These are phyloP conservation scores for Trifolium pratense DNA, from an alignment of 306 rosid species.

Conservation along the genomic window DNA sequence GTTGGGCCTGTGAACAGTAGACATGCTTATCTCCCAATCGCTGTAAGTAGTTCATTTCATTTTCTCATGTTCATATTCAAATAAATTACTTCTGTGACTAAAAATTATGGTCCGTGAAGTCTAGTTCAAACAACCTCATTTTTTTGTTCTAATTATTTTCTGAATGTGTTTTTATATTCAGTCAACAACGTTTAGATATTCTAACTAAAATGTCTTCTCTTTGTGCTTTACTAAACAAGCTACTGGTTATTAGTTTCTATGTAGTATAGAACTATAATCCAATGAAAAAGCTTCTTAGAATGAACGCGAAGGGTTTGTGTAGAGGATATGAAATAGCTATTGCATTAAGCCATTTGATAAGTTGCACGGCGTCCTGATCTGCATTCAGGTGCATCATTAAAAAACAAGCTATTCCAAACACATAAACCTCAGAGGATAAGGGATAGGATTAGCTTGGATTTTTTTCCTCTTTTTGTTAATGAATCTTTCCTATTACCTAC, in stretches of 20 bases:
- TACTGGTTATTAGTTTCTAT: not conserved
- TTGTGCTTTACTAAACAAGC: not conserved
- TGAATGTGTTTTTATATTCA: not conserved
- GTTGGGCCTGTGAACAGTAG: slow-evolving; percentile 85
- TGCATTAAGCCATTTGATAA: not conserved
- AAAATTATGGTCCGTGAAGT: not conserved
- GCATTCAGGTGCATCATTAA: not conserved
- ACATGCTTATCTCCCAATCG: slow-evolving; percentile 91
- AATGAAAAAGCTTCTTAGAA: not conserved
- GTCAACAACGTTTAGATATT: not conserved
- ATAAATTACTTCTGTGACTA: not conserved
- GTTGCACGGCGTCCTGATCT: not conserved
- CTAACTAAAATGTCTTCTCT: not conserved
- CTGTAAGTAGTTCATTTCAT: slow-evolving; percentile 63
- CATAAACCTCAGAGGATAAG: not conserved
- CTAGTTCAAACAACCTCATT: slow-evolving; percentile 6
- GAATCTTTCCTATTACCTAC: not conserved
- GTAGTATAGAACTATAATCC: not conserved
- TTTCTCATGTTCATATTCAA: slow-evolving; percentile 23
- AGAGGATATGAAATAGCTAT: slow-evolving; percentile 1
- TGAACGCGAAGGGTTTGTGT: not conserved
- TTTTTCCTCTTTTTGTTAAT: not conserved
- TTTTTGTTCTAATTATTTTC: slow-evolving; percentile 1
- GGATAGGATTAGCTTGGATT: not conserved
- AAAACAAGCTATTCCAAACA: not conserved